phyloP scores from a whole-genome alignment of 768 basidiomycete species.

The Rhodotorula kratochvilovae region DNA sequence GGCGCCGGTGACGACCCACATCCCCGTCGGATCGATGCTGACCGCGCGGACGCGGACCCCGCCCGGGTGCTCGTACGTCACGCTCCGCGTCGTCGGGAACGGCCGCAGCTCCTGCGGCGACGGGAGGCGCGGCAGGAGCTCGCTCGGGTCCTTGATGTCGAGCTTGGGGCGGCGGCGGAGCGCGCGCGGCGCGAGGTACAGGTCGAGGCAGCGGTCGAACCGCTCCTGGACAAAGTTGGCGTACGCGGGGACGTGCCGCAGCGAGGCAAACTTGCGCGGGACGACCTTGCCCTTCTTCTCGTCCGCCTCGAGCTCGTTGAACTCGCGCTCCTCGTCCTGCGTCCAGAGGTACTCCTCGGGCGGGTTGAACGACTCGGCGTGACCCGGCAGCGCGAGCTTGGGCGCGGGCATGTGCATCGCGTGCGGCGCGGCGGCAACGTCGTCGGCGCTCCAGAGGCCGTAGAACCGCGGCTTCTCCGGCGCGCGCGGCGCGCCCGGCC shows the following conservation, averaged over 20 bases:
- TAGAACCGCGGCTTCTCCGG: constrained; percentile 67
- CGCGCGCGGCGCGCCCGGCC: constrained; percentile 61
- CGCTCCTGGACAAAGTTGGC: constrained; percentile 86
- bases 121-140: constrained; percentile 87
- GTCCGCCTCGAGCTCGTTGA: constrained; percentile 77
- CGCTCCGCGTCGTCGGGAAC: constrained; percentile 80
- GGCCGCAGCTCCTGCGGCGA: constrained; percentile 84
- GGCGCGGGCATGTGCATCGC: constrained; percentile 89
- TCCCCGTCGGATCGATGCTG: constrained; percentile 77
- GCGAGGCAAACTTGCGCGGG: constrained; percentile 73
- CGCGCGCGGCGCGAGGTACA: constrained; percentile 91
- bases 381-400: constrained; percentile 78
- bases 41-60: constrained; percentile 65
- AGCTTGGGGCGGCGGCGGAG: constrained; percentile 67
- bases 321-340: constrained; percentile 70
- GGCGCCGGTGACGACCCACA: constrained; percentile 86
- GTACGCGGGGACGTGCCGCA: constrained; percentile 89
- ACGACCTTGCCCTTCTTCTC: constrained; percentile 85
- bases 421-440: constrained; percentile 58
- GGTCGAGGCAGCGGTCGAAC: constrained; percentile 86
- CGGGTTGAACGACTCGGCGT: constrained; percentile 97
- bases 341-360: constrained; percentile 93
- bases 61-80: constrained; percentile 65
- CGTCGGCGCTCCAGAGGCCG: constrained; percentile 71
- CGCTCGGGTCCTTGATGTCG: constrained; percentile 63